These are phyloP conservation scores for Acanthochlamys bracteata DNA, from an alignment of 106 monocot species.

Conservation along the genomic window DNA sequence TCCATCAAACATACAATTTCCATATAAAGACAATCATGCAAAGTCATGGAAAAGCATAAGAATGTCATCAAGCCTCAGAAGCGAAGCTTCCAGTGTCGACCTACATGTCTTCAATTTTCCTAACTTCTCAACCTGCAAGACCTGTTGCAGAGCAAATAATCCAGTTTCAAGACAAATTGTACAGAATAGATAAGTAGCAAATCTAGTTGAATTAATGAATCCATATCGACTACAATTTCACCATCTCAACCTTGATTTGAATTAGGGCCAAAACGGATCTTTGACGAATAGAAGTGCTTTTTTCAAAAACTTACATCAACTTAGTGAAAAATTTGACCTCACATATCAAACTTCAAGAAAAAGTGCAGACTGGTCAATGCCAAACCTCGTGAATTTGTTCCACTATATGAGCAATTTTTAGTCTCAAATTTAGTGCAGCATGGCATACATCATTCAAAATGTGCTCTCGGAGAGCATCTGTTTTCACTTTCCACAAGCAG, in stretches of 20 bases:
- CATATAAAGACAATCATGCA: neutral
- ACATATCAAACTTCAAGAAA: too few species aligned
- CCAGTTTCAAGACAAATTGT: neutral
- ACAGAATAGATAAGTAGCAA: too few species aligned
- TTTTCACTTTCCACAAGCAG: conserved; percentile 75
- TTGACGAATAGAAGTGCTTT: too few species aligned
- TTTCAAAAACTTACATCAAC: too few species aligned
- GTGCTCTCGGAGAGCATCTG: conserved; percentile 23
- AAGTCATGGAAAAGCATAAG: conserved; percentile 53
- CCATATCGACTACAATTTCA: too few species aligned
- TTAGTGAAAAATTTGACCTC: too few species aligned
- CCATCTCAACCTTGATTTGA: too few species aligned
- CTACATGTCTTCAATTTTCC: conserved; percentile 14
- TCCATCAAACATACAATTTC: neutral
- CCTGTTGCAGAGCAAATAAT: conserved; percentile 16
- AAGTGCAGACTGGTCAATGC: conserved; percentile 2
- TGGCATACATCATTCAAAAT: conserved; percentile 71
- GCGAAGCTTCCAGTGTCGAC: conserved; percentile 41
- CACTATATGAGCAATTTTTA: conserved; percentile 37
- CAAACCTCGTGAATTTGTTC: conserved; percentile 46
- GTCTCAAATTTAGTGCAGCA: conserved; percentile 70
- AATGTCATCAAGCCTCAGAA: conserved; percentile 55
- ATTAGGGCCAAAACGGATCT: too few species aligned
- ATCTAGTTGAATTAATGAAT: too few species aligned
- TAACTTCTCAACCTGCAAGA: conserved; percentile 13